Percentiles rank a stretch among this genome's conserved stretches.
Conservation (phyloP, 2,329 filamentous ascomycete genomes). For the Ophiostoma quercus region DNA sequence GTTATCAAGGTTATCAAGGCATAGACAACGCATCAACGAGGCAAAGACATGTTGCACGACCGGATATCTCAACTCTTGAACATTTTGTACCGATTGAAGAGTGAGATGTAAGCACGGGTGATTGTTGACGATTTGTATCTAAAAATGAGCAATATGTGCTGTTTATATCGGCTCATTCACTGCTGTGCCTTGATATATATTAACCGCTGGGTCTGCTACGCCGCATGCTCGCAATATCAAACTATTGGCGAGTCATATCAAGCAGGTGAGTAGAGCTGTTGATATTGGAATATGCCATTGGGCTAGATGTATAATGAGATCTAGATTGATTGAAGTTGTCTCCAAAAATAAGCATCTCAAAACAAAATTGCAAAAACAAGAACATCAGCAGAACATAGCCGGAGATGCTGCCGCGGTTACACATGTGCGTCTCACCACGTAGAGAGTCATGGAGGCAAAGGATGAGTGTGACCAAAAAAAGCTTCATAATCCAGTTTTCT, state of each 20-base stretch:
- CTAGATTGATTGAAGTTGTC: not conserved
- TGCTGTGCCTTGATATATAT: not conserved
- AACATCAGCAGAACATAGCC: not conserved
- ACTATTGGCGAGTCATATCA: not conserved
- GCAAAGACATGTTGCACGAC: not conserved
- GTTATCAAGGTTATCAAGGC: not conserved
- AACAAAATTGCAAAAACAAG: not conserved
- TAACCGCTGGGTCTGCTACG: not conserved
- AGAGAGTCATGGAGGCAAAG: slow-evolving; percentile 7
- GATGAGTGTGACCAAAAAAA: not conserved
- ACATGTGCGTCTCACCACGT: not conserved
- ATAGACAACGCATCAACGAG: not conserved
- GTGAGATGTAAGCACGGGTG: not conserved
- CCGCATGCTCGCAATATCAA: not conserved
- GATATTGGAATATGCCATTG: not conserved
- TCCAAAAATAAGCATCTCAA: not conserved
- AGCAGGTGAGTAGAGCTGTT: not conserved
- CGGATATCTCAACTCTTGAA: not conserved
- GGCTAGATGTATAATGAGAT: not conserved
- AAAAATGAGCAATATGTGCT: not conserved
- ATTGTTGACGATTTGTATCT: not conserved
- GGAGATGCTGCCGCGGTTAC: not conserved
- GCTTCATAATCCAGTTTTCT: not conserved
- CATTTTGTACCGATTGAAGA: not conserved
- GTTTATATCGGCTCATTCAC: not conserved